Evolutionary conservation across 306 rosid species (phyloP).

Genomic region (Potentilla sterilis): DNA sequence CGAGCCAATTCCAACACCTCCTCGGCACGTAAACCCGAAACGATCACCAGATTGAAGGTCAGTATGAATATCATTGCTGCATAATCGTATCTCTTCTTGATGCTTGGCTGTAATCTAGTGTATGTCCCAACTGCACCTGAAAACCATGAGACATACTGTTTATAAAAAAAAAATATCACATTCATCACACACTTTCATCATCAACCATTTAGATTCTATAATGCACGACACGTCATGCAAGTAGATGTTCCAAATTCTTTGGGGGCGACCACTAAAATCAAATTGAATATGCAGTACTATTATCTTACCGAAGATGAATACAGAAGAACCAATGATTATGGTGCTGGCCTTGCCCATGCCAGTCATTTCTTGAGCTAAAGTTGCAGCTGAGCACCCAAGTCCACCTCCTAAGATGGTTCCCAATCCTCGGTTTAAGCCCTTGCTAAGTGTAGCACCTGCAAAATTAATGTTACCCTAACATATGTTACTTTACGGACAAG

Average conservation of each 20-base stretch:
- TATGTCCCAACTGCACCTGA: conserved; percentile 66
- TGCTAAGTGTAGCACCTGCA: conserved; percentile 83
- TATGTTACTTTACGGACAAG: neutral
- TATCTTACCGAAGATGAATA: conserved; percentile 59
- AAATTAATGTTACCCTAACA: neutral
- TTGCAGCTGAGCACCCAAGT: conserved; percentile 63
- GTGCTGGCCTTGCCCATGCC: conserved; percentile 57
- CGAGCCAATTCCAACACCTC: conserved; percentile 58
- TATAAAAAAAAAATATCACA: neutral
- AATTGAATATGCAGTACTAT: neutral
- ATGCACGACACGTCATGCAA: conserved; percentile 7
- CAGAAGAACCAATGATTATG: conserved; percentile 40
- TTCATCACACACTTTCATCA: neutral
- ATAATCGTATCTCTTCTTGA: conserved; percentile 80
- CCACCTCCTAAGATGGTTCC: conserved; percentile 84
- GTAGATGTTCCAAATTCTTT: conserved; percentile 7
- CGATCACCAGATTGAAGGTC: conserved; percentile 73
- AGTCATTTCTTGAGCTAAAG: conserved; percentile 54
- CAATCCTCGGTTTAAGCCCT: conserved; percentile 78
- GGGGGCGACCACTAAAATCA: neutral
- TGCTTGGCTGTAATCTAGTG: conserved; percentile 47
- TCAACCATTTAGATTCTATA: neutral
- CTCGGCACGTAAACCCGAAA: conserved; percentile 58
- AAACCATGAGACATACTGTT: neutral
- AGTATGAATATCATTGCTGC: conserved; percentile 68